Conservation (phyloP, 192 early-diverging fungal species). For the Spizellomyces sp. region DNA sequence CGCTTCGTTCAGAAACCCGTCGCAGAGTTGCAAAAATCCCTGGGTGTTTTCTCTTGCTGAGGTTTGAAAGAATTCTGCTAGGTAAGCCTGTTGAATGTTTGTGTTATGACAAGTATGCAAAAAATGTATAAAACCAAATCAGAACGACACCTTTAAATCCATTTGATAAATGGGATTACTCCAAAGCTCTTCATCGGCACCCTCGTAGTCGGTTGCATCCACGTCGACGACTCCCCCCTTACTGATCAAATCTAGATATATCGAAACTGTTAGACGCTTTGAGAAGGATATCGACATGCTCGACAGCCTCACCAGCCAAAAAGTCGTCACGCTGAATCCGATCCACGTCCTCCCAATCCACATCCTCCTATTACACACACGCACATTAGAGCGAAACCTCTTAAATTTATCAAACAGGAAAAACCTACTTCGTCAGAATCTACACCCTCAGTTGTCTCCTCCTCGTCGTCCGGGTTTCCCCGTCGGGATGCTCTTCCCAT, state of each 20-base stretch:
- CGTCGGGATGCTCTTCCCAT: constrained; percentile 59
- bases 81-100: constrained; percentile 19
- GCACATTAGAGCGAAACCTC: constrained; percentile 3
- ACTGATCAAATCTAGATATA: not conserved
- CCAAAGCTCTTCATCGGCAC: constrained; percentile 27
- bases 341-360: constrained; percentile 68
- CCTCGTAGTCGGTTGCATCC: constrained; percentile 22
- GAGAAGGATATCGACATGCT: constrained; percentile 18
- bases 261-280: too few relatives aligned
- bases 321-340: not conserved
- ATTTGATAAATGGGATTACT: constrained; percentile 37
- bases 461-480: constrained; percentile 59
- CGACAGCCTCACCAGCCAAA: constrained; percentile 5
- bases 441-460: constrained; percentile 46
- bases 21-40: constrained; percentile 16
- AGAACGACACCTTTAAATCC: constrained; percentile 33
- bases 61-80: constrained; percentile 18
- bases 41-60: constrained; percentile 8
- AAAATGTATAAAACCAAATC: not conserved
- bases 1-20: constrained; percentile 4
- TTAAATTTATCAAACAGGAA: constrained; percentile 18
- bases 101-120: not conserved
- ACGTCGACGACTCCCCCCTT: not conserved
- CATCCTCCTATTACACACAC: constrained; percentile 42
- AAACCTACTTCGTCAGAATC: constrained; percentile 32